phyloP scores from a whole-genome alignment of 768 basidiomycete genomes.

The Pisolithus microcarpus region DNA sequence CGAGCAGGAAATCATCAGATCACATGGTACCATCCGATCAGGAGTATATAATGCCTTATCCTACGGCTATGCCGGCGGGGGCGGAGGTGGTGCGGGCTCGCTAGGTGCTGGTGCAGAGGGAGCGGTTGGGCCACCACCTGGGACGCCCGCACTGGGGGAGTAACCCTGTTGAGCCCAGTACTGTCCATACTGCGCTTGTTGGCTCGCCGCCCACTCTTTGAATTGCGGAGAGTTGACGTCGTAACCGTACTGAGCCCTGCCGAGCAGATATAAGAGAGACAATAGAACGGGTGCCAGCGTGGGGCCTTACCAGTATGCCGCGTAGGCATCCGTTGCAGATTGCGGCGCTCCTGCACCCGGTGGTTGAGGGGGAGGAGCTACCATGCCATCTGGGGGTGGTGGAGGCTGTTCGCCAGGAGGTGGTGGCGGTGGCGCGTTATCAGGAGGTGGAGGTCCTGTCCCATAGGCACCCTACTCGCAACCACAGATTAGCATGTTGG shows the following conservation, averaged over 20 bases:
- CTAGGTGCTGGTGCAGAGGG: constrained; percentile 16
- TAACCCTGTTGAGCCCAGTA: constrained; percentile 65
- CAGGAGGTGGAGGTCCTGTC: constrained; percentile 32
- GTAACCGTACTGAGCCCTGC: constrained; percentile 79
- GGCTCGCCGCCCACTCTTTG: constrained; percentile 67
- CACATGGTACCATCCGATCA: constrained; percentile 12
- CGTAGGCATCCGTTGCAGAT: constrained; percentile 46
- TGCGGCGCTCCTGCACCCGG: constrained; percentile 41
- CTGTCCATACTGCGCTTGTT: constrained; percentile 65
- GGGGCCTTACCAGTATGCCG: constrained; percentile 47
- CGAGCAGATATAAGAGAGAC: neutral
- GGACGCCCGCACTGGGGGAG: constrained; percentile 4
- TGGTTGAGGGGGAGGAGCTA: constrained; percentile 12
- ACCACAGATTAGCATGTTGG: constrained; percentile 5
- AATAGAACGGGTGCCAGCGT: neutral
- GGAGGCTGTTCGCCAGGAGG: constrained; percentile 49
- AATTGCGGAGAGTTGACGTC: constrained; percentile 79
- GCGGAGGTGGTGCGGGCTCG: constrained; percentile 18
- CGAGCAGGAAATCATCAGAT: constrained; percentile 9
- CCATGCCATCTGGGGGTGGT: constrained; percentile 42
- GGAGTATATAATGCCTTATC: neutral
- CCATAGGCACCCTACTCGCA: constrained; percentile 27
- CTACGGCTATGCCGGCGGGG: constrained; percentile 20
- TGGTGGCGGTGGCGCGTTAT: constrained; percentile 37
- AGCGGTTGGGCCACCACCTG: constrained; percentile 18